Evolutionary conservation across 495 filamentous ascomycete species (phyloP).

Genomic region (Aspergillus hancockii): DNA sequence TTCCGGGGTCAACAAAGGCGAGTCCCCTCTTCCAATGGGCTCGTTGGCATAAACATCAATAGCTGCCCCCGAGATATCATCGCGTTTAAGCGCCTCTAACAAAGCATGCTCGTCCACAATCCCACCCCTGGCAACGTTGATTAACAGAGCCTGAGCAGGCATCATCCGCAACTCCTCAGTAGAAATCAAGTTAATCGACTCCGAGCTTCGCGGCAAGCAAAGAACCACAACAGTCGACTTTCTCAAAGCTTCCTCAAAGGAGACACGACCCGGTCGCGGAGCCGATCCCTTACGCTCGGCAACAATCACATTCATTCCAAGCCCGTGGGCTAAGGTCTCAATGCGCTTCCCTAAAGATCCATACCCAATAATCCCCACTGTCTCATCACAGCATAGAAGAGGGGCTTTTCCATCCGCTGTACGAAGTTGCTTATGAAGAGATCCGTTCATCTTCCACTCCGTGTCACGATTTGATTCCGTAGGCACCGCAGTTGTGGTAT

Average conservation of each 20-base stretch:
- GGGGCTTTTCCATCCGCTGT: slow-evolving; percentile 38
- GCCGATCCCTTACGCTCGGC: slow-evolving; percentile 47
- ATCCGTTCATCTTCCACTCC: slow-evolving; percentile 27
- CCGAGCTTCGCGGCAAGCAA: slow-evolving; percentile 40
- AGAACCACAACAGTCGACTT: slow-evolving; percentile 48
- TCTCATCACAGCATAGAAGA: slow-evolving; percentile 43
- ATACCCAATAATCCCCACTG: slow-evolving; percentile 53
- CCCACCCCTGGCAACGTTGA: slow-evolving; percentile 60
- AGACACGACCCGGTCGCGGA: slow-evolving; percentile 32
- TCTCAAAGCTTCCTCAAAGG: slow-evolving; percentile 46
- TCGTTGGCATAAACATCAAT: slow-evolving; percentile 57
- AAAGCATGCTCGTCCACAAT: slow-evolving; percentile 57
- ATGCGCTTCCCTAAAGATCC: slow-evolving; percentile 49
- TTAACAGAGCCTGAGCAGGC: slow-evolving; percentile 45
- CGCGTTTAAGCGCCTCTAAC: slow-evolving; percentile 42
- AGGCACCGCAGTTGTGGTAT: background rate
- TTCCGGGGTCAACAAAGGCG: slow-evolving; percentile 21
- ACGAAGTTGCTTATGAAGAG: slow-evolving; percentile 21
- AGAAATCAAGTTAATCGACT: slow-evolving; percentile 49
- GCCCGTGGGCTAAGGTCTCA: slow-evolving; percentile 25
- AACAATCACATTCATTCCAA: slow-evolving; percentile 56
- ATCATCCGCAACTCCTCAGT: slow-evolving; percentile 50
- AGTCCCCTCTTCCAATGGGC: slow-evolving; percentile 39
- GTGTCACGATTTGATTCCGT: slow-evolving; percentile 22
- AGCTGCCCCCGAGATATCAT: slow-evolving; percentile 50